Evolutionary conservation across 2,329 filamentous ascomycete species (phyloP).

Genomic region (Trichocomaceae sp.): DNA sequence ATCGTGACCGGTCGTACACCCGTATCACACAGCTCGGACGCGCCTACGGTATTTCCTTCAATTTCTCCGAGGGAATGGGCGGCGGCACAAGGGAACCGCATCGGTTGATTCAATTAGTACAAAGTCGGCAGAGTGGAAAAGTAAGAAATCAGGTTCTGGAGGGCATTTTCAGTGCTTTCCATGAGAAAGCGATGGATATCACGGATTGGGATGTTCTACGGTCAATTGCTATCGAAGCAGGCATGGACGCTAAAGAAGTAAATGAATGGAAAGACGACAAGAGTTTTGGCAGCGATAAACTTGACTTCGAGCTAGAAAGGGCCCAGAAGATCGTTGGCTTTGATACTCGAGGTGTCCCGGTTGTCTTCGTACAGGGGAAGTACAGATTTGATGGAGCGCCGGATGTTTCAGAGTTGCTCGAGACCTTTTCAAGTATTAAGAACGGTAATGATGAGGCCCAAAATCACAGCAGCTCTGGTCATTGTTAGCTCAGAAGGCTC

Average conservation of each 20-base stretch:
- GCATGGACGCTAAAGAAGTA: not conserved
- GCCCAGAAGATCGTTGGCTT: not conserved
- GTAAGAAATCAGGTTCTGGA: conserved; percentile 3
- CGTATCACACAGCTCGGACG: conserved; percentile 9
- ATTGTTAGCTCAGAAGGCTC: not conserved
- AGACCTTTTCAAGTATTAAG: conserved; percentile 2
- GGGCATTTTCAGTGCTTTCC: not conserved
- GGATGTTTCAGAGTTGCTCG: conserved; percentile 7
- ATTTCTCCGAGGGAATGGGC: conserved; percentile 4
- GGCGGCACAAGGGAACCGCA: conserved; percentile 8
- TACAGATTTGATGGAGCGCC: conserved; percentile 11
- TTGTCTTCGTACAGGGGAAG: conserved; percentile 7
- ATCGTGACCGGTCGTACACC: conserved; percentile 1
- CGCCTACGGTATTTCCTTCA: conserved; percentile 5
- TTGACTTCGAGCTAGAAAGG: not conserved
- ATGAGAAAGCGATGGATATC: conserved; percentile 7
- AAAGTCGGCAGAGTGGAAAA: not conserved
- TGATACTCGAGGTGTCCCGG: conserved; percentile 6
- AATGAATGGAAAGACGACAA: conserved; percentile 6
- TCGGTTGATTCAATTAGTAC: conserved; percentile 8
- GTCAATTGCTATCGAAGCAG: conserved; percentile 4
- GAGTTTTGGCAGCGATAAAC: conserved; percentile 1
- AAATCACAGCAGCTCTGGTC: not conserved
- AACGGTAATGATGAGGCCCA: not conserved
- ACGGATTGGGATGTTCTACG: conserved; percentile 5